These are phyloP conservation scores for Colletotrichum tropicale DNA, from an alignment of 2,329 filamentous ascomycete species.

Conservation along the genomic window DNA sequence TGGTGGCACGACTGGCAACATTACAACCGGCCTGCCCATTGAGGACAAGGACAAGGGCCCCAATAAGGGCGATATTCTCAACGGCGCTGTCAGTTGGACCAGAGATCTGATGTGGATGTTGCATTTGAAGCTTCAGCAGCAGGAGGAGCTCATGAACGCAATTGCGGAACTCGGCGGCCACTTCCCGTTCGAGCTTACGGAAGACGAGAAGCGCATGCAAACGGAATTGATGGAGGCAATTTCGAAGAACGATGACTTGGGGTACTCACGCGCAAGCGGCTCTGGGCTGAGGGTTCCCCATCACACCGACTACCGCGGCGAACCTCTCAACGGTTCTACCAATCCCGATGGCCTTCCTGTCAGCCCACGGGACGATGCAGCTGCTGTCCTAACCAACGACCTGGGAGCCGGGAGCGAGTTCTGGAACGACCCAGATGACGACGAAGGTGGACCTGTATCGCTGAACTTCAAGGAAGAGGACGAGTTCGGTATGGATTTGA, in stretches of 20 bases:
- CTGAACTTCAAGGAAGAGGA: conserved; percentile 93
- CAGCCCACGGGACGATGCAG: conserved; percentile 54
- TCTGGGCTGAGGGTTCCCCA: conserved; percentile 89
- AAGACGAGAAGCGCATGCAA: conserved; percentile 96
- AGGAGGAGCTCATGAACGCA: conserved; percentile 82
- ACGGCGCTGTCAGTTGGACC: conserved; percentile 96
- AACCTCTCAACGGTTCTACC: conserved; percentile 63
- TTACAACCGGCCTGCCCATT: conserved; percentile 88
- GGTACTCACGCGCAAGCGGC: conserved; percentile 83
- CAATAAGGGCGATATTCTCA: conserved; percentile 98
- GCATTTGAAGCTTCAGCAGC: conserved; percentile 85
- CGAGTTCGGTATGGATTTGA: conserved; percentile 84
- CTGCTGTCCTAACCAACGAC: conserved; percentile 44
- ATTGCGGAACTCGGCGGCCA: conserved; percentile 75
- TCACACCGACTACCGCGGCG: conserved; percentile 90
- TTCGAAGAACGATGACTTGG: conserved; percentile 82
- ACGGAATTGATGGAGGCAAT: conserved; percentile 89
- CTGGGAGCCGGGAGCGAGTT: conserved; percentile 59
- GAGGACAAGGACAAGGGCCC: conserved; percentile 99
- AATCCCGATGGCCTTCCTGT: conserved; percentile 48
- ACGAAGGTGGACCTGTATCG: conserved; percentile 68
- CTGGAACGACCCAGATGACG: conserved; percentile 74
- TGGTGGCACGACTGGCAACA: conserved; percentile 73
- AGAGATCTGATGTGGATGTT: conserved; percentile 98
- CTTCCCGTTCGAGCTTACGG: conserved; percentile 82